phyloP scores from a whole-genome alignment of 257 asterid genomes.

The Verbena officinalis region DNA sequence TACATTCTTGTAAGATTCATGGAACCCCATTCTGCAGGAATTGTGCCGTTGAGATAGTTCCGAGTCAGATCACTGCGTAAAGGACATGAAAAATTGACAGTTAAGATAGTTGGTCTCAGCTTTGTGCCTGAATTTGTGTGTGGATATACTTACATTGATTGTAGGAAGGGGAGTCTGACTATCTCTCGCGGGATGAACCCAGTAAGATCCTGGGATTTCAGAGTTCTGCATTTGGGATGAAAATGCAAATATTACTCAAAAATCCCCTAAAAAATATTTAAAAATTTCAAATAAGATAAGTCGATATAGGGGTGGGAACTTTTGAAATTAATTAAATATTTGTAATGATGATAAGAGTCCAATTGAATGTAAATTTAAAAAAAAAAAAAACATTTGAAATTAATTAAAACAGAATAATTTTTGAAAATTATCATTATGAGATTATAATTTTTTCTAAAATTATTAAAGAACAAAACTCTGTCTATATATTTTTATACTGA shows the following conservation, averaged over 20 bases:
- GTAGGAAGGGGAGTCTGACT: conserved; percentile 59
- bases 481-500: too few relatives aligned
- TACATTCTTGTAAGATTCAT: conserved; percentile 59
- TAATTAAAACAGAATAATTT: too few relatives aligned
- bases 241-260: neutral
- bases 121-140: neutral
- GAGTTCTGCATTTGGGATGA: conserved; percentile 37
- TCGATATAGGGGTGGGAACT: too few relatives aligned
- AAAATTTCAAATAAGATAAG: too few relatives aligned
- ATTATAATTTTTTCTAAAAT: too few relatives aligned
- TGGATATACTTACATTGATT: conserved; percentile 47
- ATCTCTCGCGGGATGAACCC: conserved; percentile 62
- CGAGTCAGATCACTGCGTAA: conserved; percentile 58
- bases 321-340: too few relatives aligned
- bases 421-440: too few relatives aligned
- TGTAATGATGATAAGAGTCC: too few relatives aligned
- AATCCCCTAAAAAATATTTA: too few relatives aligned
- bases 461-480: too few relatives aligned
- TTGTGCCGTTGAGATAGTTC: conserved; percentile 72
- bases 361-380: too few relatives aligned
- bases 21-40: conserved; percentile 79
- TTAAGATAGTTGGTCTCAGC: neutral
- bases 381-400: too few relatives aligned
- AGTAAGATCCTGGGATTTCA: conserved; percentile 51
- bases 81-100: conserved; percentile 15